A percentile compares a stretch with the other conserved stretches of the same genome.
Conservation (phyloP, 2,329 filamentous ascomycete genomes). For the Orbilia javanica region DNA sequence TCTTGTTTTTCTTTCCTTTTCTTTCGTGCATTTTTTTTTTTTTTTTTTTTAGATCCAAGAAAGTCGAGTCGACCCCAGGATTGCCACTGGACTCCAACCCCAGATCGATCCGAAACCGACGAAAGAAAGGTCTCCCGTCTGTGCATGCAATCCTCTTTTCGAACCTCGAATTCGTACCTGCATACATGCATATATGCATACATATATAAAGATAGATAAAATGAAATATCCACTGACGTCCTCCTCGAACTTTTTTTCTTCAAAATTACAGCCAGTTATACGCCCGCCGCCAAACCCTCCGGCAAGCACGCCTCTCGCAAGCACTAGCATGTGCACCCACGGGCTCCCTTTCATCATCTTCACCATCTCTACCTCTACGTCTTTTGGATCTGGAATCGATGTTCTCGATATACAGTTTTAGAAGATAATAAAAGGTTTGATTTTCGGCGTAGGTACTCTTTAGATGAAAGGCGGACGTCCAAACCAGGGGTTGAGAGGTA, state of each 20-base stretch:
- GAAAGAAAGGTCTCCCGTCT: background rate
- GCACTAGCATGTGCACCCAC: conserved; percentile 39
- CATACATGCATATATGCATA: conserved; percentile 22
- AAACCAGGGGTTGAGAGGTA: conserved; percentile 33
- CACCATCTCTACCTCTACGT: conserved; percentile 9
- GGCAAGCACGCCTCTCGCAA: conserved; percentile 48
- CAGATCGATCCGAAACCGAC: conserved; percentile 25
- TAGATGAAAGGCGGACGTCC: conserved; percentile 28
- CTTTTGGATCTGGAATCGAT: conserved; percentile 42
- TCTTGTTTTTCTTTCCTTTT: conserved; percentile 25
- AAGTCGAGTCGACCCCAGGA: conserved; percentile 23
- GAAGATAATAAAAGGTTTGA: conserved; percentile 21
- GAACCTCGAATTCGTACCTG: conserved; percentile 26
- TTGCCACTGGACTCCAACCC: conserved; percentile 14
- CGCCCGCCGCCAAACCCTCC: conserved; percentile 44
- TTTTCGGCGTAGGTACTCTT: background rate
- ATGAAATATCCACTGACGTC: conserved; percentile 19
- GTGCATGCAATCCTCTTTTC: conserved; percentile 13
- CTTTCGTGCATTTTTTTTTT: background rate
- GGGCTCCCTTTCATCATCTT: conserved; percentile 32
- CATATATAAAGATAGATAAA: conserved; percentile 27
- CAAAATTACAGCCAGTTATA: conserved; percentile 43
- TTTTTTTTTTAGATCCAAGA: conserved; percentile 9
- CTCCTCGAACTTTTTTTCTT: conserved; percentile 17
- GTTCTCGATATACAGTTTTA: conserved; percentile 23